Evolutionary conservation across 2,329 filamentous ascomycete genomes (phyloP), one percentile per base, ranked within the genome.

Genomic region (Monascus ruber): DNA sequence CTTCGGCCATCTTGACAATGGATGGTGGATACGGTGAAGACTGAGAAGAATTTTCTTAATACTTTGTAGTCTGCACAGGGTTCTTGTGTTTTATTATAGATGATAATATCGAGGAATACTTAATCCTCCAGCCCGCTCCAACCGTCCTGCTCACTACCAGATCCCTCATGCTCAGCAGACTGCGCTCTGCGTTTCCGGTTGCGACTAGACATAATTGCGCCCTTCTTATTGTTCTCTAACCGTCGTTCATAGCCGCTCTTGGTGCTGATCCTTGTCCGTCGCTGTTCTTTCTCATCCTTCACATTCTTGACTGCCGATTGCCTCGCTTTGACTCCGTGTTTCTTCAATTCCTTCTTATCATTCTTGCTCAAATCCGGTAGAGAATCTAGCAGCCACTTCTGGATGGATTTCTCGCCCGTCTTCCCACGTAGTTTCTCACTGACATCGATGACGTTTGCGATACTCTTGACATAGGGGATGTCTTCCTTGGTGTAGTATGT

Each of bases 401-500:
- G 79, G 26, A 93, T 73, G 1, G 74, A 76, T 42, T 69, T 64
- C 0, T 74, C 72, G 24, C 73, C 71, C 2, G 70, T 46, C 5
- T 62, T 59, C 0, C 65, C 66, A 4, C 71, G 65, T 52, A 87
- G 74, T 60, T 79, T 83, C 63, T 95, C 85, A 48, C 83, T 87
- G 24, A 78, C 76, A 0, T 83, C 77, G 47, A 98, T 94, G 28
- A 96, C 85, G 54, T 95, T 95, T 28, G 88, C 91, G 26, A 98
- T 84, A 46, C 79, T 85, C 67, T 89, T 94, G 41, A 98, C 77
- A 47, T 81, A 86, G 0, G 85, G 83, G 4, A 96, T 82, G 55
- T 98, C 91, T 44, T 95, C 91, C 59, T 91, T 86, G 0, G 89
- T 96, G 63, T 94, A 98, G 42, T 94, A 82, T 0, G 91, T 98